phyloP scores from a whole-genome alignment of 73 alveolate genomes.

The Paramecium tetraurelia region DNA sequence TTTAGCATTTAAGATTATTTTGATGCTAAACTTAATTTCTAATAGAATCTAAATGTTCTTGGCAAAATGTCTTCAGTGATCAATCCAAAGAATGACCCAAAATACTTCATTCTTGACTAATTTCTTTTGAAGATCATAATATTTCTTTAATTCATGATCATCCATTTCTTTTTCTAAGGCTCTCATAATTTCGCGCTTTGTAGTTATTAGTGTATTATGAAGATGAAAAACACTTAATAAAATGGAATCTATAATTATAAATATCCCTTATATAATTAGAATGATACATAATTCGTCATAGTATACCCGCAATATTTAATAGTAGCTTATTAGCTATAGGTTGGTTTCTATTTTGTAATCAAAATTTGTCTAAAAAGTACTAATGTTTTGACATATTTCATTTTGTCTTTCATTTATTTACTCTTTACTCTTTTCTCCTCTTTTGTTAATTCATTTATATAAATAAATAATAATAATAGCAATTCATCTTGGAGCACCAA shows the following conservation, averaged over 20 bases:
- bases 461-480: background rate
- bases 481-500: conserved; percentile 75
- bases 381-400: background rate
- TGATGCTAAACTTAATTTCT: background rate
- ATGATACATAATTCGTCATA: too few relatives aligned
- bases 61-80: background rate
- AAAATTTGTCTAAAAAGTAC: background rate
- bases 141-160: background rate
- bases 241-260: background rate
- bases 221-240: background rate
- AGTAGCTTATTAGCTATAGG: background rate
- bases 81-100: background rate
- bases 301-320: too few relatives aligned
- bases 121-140: background rate
- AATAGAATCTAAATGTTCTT: background rate
- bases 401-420: background rate
- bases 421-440: background rate
- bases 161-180: background rate
- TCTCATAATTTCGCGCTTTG: background rate
- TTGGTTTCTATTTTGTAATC: background rate
- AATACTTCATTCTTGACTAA: background rate
- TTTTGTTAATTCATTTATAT: background rate
- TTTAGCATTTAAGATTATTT: background rate
- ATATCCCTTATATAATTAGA: too few relatives aligned
- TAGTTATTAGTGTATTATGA: background rate